Evolutionary conservation across 352 stramenopile species (phyloP), one percentile per base, ranked within the genome.

Genomic region (Globisporangium carolinianum): DNA sequence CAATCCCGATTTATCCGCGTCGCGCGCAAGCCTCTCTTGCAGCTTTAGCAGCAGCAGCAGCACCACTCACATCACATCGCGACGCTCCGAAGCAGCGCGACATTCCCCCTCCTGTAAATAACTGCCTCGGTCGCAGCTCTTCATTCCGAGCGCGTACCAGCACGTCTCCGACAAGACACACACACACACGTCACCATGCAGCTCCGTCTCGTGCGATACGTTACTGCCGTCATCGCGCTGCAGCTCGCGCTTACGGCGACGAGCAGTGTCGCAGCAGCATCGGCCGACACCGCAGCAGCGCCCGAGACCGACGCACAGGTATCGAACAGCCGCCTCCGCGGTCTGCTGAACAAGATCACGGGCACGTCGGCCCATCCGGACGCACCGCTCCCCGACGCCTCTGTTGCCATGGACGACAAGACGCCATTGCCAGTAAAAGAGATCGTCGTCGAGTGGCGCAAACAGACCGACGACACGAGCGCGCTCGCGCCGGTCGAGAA

Each of bases 401-500:
- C 18, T 24, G 18, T 24, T 24, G 37, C 50, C 14, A 45, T 36
- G 11, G 55, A 56, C 17, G 51, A 65, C 1, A 45, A 56, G 9
- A 55, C 67, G 12, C 61, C 60, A 3, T 53, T 57, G 12, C 65
- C 69, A 0, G 74, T 79, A 42, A 72, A 75, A 32, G 71, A 72
- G 55, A 61, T 89, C 39, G 37, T 51, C 24, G 57, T 66, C 0
- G 37, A 57, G 4, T 89, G 81, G 78, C 66, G 67, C 43, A 45
- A 66, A 49, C 57, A 60, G 9, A 52, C 57, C 32, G 47, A 74
- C 47, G 56, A 61, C n/a, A 59, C 64, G 55, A 71, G 61, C 55
- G 54, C 58, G 49, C 60, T 84, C 36, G 49, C 60, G 32, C 59
- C 75, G 4, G 61, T 83, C 4, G 72, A 81, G 54, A 86, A 82